These are phyloP conservation scores for Coemansia sp. DNA, from an alignment of 192 early-diverging fungal genomes.

Conservation along the genomic window DNA sequence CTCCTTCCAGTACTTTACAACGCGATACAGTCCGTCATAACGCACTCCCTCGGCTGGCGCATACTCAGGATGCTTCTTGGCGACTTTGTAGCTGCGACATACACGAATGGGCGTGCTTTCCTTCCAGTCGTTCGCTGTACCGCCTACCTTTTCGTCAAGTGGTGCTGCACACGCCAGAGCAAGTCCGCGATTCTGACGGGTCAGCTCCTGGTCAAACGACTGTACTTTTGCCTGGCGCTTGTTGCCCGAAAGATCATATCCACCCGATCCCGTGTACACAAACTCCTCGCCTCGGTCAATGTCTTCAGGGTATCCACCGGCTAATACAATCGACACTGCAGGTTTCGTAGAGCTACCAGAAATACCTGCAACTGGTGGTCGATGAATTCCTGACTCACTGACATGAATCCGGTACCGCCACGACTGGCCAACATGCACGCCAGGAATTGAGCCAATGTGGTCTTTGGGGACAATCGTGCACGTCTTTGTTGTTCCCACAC, in stretches of 20 bases:
- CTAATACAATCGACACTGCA: conserved; percentile 62
- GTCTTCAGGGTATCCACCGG: conserved; percentile 66
- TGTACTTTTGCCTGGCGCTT: conserved; percentile 56
- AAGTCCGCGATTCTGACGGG: conserved; percentile 58
- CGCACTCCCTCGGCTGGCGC: conserved; percentile 58
- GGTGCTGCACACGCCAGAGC: conserved; percentile 59
- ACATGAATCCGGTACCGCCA: conserved; percentile 57
- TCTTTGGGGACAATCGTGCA: conserved; percentile 45
- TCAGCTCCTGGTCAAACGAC: conserved; percentile 60
- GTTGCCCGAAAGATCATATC: conserved; percentile 60
- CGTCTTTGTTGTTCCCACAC: conserved; percentile 45
- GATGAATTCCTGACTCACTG: conserved; percentile 58
- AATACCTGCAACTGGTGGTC: conserved; percentile 67
- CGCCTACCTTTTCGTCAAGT: conserved; percentile 44
- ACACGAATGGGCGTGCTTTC: conserved; percentile 61
- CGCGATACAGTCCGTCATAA: conserved; percentile 68
- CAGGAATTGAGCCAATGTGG: conserved; percentile 60
- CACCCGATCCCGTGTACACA: conserved; percentile 68
- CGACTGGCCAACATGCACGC: conserved; percentile 58
- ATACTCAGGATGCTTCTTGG: conserved; percentile 52
- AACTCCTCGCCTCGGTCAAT: conserved; percentile 65
- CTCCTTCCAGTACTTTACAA: conserved; percentile 65
- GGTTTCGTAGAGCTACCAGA: conserved; percentile 55
- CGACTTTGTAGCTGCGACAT: conserved; percentile 54
- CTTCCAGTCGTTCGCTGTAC: conserved; percentile 55